Evolutionary conservation across 345 rosid genomes (phyloP).

Genomic region (Gossypium longicalyx): DNA sequence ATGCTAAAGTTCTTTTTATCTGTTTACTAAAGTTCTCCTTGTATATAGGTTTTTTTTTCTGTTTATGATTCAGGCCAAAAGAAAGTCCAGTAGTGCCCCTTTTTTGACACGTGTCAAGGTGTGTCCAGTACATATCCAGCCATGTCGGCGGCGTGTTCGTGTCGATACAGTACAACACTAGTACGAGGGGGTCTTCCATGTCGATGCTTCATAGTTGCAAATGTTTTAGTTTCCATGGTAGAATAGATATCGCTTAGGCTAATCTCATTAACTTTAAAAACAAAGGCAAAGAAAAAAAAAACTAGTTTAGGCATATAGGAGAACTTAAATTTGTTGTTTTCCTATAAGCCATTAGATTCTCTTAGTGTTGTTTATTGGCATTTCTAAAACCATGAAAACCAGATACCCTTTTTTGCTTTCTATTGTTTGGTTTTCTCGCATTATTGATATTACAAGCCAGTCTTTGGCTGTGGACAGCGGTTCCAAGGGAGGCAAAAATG

Average conservation of each 20-base stretch:
- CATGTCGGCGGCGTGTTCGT: too few species aligned
- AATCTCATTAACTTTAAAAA: neutral
- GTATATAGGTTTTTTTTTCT: too few species aligned
- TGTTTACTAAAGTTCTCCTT: too few species aligned
- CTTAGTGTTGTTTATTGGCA: neutral
- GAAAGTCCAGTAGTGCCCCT: too few species aligned
- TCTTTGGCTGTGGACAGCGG: constrained; percentile 49
- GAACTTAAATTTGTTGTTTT: constrained; percentile 20
- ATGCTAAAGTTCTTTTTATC: too few species aligned
- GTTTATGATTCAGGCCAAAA: too few species aligned
- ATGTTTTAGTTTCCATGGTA: constrained; percentile 23
- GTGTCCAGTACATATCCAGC: too few species aligned
- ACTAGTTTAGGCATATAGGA: constrained; percentile 17
- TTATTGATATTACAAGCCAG: constrained; percentile 26
- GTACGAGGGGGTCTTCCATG: too few species aligned
- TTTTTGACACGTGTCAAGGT: too few species aligned
- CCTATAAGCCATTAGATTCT: constrained; percentile 12
- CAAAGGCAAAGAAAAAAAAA: neutral
- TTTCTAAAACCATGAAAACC: neutral
- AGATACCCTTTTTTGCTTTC: constrained; percentile 8
- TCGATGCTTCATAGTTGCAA: neutral
- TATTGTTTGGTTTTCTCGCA: constrained; percentile 26
- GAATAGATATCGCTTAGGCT: constrained; percentile 5
- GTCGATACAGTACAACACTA: too few species aligned
- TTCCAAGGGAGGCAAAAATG: constrained; percentile 44